Percentiles rank a stretch among this genome's conserved stretches.
Conservation (phyloP, 768 basidiomycete species). For the Lentinula raphanica region DNA sequence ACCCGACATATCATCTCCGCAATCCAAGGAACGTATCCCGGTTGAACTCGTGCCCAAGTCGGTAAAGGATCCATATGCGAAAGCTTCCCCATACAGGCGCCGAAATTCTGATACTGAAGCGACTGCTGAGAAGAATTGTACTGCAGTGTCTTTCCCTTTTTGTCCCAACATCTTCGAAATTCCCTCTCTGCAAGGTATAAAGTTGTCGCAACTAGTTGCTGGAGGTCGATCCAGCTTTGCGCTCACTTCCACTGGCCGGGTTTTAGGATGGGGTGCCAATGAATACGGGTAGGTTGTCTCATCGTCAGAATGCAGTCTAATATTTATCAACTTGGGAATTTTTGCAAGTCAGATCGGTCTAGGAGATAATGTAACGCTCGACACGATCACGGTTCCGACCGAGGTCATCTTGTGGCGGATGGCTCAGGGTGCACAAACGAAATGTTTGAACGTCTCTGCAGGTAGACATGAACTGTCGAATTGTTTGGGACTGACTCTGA, state of each 20-base stretch:
- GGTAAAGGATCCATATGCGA: slow-evolving; percentile 44
- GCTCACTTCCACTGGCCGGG: slow-evolving; percentile 58
- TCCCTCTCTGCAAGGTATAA: slow-evolving; percentile 59
- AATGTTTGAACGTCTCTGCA: slow-evolving; percentile 61
- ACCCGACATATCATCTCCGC: slow-evolving; percentile 26
- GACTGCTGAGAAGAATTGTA: slow-evolving; percentile 14
- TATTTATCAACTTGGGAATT: background rate
- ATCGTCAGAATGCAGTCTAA: background rate
- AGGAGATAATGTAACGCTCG: slow-evolving; percentile 55
- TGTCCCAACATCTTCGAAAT: slow-evolving; percentile 72
- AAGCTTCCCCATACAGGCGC: slow-evolving; percentile 37
- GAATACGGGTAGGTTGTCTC: slow-evolving; percentile 58
- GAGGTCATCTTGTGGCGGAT: slow-evolving; percentile 73
- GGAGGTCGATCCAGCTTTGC: slow-evolving; percentile 72
- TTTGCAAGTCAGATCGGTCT: slow-evolving; percentile 85
- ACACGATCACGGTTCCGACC: slow-evolving; percentile 75
- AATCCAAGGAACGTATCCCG: slow-evolving; percentile 28
- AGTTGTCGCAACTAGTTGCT: slow-evolving; percentile 65
- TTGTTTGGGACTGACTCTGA: background rate
- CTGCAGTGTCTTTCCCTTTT: slow-evolving; percentile 50
- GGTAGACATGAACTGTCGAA: slow-evolving; percentile 30
- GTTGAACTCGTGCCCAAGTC: slow-evolving; percentile 57
- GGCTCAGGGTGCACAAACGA: slow-evolving; percentile 45
- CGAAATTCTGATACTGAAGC: slow-evolving; percentile 28
- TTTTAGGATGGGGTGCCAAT: slow-evolving; percentile 89